Base-by-base conservation (phyloP, 169 alveolate species). In the Plasmodium knowlesi region DNA sequence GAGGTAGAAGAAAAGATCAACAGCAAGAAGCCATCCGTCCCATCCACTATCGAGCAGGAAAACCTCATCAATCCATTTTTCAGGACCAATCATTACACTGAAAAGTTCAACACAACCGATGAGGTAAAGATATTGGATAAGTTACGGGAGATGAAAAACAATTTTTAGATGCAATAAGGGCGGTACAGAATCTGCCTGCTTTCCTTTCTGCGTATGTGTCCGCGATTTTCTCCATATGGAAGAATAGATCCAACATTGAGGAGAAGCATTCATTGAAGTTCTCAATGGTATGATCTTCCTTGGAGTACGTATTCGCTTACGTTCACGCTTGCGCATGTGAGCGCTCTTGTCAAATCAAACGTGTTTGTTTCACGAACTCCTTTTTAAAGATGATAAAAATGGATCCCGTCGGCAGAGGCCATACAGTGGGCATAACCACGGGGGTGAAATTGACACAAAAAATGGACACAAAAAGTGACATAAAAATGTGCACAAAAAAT, bases 41-140 rank as follows among this genome's bases (percentile, higher is more conserved):
- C 97, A 16, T 92, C 95, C 4, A 92, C 97, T 19, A 54, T 95
- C 43, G 80, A 92, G 50, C 83, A 95, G 3, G 97, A 95, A 53
- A 86, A 78, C 39, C 34, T 93, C 61, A 95, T 84, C 28, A 95
- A 95, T 71, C 94, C 94, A 19, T 95, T 95, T 86, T 90, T 95
- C 88, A 84, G 97, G 41, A 83, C 95, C 14, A 43, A 92, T 22
- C 30, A 10, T n/a, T 74, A 93, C 41, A 28, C 73, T 8, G 28
- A 76, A 3, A 71, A 91, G 53, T 85, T 92, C 73, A 83, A 78
- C 50, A 84, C 83, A 28, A 46, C 72, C 22, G 96, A 92, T 71
- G 95, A 93, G 61, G 80, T 84, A 53, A 34, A 92, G 28, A 83
- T 92, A 25, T 91, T 95, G 89, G 91, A 76, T 57, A 84, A 74